Evolutionary conservation across 2,329 filamentous ascomycete species (phyloP), one percentile per base, ranked within the genome.

Genomic region (Corynespora cassiicola): DNA sequence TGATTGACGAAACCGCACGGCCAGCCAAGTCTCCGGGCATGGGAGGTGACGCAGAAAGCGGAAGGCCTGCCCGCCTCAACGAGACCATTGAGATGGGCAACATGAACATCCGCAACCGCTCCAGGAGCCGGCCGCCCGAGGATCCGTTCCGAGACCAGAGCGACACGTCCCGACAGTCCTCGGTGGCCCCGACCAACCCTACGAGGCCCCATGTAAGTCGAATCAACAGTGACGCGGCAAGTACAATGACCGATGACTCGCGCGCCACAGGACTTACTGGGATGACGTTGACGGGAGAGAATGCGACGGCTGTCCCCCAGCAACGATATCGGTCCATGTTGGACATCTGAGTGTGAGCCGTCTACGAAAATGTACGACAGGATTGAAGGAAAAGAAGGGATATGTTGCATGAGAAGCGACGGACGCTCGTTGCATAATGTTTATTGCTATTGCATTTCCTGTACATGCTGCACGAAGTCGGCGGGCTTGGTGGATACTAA

Each of bases 291-390:
- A 54, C 59, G 16, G 50, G 48, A 26, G 51, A 47, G 5, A 40
- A 51, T 36, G 14, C 32, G 22, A 34, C 22, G 25, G 25, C 17
- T 15, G 34, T 22, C 19, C 47, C 31, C 18, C 61, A 63, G 14
- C 68, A 71, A 34, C 37, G 36, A 41, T 50, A 63, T 3, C 60
- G 65, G 44, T 71, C 68, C 48, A 74, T 74, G 71, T 52, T 74
- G 52, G 69, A 73, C 59, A 52, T 73, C 7, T 72, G 44, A 54
- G 27, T 17, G 23, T 21, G 18, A 21, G 7, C n/a, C n/a, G n/a
- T n/a, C n/a, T n/a, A n/a, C n/a, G n/a, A n/a, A n/a, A n/a, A n/a
- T n/a, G n/a, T n/a, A n/a, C n/a, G n/a, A n/a, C n/a, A n/a, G n/a
- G n/a, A n/a, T n/a, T n/a, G n/a, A n/a, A n/a, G n/a, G n/a, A n/a